Conservation (phyloP, 805 yeast genomes). For the Kuraishia piskuri region DNA sequence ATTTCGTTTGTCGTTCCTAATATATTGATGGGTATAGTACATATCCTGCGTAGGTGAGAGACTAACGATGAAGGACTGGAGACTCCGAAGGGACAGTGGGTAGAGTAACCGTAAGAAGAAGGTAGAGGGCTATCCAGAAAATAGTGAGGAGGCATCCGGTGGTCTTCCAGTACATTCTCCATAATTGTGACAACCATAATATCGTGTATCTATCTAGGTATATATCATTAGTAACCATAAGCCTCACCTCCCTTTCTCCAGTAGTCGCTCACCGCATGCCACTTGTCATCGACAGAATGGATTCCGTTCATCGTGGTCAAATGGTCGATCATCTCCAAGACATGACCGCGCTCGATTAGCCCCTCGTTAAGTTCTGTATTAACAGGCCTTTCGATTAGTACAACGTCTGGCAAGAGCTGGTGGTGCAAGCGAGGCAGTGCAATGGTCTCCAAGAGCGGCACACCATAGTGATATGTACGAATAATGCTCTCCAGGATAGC, state of each 20-base stretch:
- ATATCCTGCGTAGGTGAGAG: no score
- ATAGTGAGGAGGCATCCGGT: no score
- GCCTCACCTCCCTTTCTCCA: constrained; percentile 85
- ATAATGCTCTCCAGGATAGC: constrained; percentile 76
- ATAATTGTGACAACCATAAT: no score
- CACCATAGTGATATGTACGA: constrained; percentile 48
- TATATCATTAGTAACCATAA: constrained; percentile 41
- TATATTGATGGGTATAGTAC: no score
- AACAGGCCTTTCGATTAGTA: constrained; percentile 51
- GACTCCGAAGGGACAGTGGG: no score
- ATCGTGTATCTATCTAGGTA: no score
- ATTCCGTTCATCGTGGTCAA: constrained; percentile 55
- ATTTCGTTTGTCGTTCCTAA: no score
- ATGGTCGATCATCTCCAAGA: constrained; percentile 30
- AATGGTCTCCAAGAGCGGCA: constrained; percentile 57
- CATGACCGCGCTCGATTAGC: constrained; percentile 41
- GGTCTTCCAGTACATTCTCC: no score
- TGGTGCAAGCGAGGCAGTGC: constrained; percentile 84
- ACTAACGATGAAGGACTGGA: no score
- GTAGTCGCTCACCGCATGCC: constrained; percentile 79
- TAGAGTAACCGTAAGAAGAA: no score
- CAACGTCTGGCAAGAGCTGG: constrained; percentile 70
- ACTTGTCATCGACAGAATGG: constrained; percentile 24
- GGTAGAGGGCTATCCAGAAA: no score
- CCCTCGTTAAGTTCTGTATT: constrained; percentile 27